Evolutionary conservation across 257 asterid genomes (phyloP).

Genomic region (Solanum pinnatisectum): DNA sequence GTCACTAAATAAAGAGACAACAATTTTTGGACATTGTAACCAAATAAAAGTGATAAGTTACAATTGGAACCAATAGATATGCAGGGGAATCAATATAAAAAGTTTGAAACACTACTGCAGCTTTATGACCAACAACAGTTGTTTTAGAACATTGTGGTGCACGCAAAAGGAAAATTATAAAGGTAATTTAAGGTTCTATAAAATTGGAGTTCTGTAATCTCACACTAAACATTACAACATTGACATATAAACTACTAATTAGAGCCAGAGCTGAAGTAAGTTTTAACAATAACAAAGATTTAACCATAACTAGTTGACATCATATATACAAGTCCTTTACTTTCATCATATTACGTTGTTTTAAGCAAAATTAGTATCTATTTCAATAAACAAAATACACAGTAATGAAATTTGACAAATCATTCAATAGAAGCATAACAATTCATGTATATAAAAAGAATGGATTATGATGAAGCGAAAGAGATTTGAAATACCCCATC

Average conservation of each 20-base stretch:
- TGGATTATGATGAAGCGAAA: neutral
- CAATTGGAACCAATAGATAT: neutral
- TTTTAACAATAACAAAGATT: neutral
- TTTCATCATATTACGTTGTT: neutral
- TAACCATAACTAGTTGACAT: neutral
- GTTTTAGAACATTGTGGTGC: conserved; percentile 94
- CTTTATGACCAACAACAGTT: conserved; percentile 92
- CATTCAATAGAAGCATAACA: neutral
- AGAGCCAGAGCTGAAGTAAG: neutral
- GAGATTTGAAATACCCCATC: neutral
- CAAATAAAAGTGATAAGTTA: neutral
- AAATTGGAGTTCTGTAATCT: neutral
- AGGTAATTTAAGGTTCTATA: neutral
- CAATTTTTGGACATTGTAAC: conserved; percentile 69
- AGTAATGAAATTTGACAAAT: neutral
- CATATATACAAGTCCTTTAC: too few species aligned
- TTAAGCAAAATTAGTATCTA: neutral
- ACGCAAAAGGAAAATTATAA: conserved; percentile 25
- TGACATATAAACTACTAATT: neutral
- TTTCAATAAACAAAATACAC: neutral
- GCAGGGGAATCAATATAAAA: neutral
- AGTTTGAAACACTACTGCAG: conserved; percentile 34
- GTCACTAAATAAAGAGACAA: conserved; percentile 83
- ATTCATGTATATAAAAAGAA: neutral
- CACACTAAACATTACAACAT: neutral